A percentile compares a stretch with the other conserved stretches of the same genome.
phyloP scores from a whole-genome alignment of 371 early-diverging fungal species.

The Saksenaea oblongispora region DNA sequence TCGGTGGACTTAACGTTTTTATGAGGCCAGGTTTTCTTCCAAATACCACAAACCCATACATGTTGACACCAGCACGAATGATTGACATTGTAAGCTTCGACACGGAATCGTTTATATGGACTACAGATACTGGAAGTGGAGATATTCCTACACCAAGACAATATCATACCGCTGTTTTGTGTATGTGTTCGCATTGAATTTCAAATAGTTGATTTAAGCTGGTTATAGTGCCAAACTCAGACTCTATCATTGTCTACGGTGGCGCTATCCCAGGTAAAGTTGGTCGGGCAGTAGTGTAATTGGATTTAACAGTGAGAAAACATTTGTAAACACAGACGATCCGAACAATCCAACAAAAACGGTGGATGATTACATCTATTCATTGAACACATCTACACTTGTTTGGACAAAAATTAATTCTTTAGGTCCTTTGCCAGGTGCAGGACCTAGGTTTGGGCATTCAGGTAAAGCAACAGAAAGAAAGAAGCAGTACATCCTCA shows the following conservation, averaged over 20 bases:
- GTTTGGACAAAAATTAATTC: not conserved
- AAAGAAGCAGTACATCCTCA: not conserved
- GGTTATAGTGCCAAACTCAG: not conserved
- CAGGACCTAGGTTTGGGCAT: constrained; percentile 10
- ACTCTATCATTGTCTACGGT: not conserved
- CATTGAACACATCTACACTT: not conserved
- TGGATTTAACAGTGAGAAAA: not conserved
- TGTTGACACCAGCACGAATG: not conserved
- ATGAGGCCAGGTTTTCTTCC: no score
- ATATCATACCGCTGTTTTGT: not conserved
- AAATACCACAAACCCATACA: not conserved
- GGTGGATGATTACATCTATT: not conserved
- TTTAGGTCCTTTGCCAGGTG: not conserved
- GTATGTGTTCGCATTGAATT: not conserved
- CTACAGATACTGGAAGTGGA: not conserved
- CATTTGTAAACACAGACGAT: not conserved
- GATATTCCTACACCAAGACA: not conserved
- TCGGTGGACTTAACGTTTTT: not conserved
- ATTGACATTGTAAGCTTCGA: not conserved
- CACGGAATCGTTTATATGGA: not conserved
- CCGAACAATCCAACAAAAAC: not conserved
- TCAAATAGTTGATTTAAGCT: not conserved
- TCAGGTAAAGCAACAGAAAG: constrained; percentile 7
- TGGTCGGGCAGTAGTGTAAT: no score
- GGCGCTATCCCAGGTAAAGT: not conserved